Percentiles rank a stretch among this genome's conserved stretches.
These are phyloP conservation scores for Pseudogymnoascus sp. DNA, from an alignment of 2,329 filamentous ascomycete species.

Conservation along the genomic window DNA sequence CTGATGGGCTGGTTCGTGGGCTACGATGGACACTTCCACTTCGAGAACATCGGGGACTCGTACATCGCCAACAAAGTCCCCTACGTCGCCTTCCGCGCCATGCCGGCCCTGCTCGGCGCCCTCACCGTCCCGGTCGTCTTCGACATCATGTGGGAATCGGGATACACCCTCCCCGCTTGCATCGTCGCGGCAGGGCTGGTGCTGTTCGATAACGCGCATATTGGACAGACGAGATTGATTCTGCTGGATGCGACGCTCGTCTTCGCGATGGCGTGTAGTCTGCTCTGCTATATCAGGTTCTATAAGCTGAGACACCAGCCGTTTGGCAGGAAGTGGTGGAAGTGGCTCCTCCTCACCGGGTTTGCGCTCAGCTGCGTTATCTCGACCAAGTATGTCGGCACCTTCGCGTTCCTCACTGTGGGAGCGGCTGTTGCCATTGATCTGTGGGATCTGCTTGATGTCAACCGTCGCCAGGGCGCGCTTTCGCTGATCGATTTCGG, in stretches of 20 bases:
- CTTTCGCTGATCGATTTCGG: constrained; percentile 70
- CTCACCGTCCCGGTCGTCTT: constrained; percentile 91
- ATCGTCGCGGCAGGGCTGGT: constrained; percentile 77
- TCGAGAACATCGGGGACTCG: constrained; percentile 98
- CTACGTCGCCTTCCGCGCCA: constrained; percentile 88
- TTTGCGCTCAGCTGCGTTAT: constrained; percentile 95
- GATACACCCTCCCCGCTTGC: constrained; percentile 89
- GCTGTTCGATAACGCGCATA: constrained; percentile 94
- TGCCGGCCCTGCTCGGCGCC: constrained; percentile 86
- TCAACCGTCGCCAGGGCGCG: constrained; percentile 76
- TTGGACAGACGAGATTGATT: constrained; percentile 92
- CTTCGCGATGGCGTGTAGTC: constrained; percentile 89
- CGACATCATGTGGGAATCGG: constrained; percentile 99
- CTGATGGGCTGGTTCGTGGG: constrained; percentile 96
- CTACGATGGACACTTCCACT: constrained; percentile 94
- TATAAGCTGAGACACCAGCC: constrained; percentile 88
- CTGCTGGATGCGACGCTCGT: constrained; percentile 90
- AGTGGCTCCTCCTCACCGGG: constrained; percentile 93
- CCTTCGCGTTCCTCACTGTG: constrained; percentile 95
- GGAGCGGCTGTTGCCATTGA: constrained; percentile 90
- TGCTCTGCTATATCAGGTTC: constrained; percentile 92
- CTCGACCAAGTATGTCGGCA: constrained; percentile 94
- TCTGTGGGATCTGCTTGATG: constrained; percentile 86
- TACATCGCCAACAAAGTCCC: constrained; percentile 96
- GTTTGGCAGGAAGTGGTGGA: constrained; percentile 98